Evolutionary conservation across 2,329 filamentous ascomycete species (phyloP).

Genomic region (Fusarium nurragi): DNA sequence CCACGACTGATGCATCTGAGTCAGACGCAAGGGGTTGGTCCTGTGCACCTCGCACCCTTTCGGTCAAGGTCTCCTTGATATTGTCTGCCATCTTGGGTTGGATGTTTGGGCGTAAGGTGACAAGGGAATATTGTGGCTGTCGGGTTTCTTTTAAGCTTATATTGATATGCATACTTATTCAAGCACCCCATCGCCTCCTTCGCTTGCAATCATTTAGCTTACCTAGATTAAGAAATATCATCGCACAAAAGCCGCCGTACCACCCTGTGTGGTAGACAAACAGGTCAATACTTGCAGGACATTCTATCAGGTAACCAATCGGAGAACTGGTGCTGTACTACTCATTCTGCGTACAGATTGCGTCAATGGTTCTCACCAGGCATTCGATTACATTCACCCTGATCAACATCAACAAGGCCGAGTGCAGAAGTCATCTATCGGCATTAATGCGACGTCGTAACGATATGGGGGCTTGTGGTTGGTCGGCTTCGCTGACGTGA

Average conservation of each 20-base stretch:
- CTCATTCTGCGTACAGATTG: conserved; percentile 20
- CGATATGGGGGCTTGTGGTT: not conserved
- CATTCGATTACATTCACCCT: not conserved
- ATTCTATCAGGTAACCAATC: not conserved
- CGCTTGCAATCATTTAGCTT: accelerated
- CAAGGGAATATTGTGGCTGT: too few species aligned
- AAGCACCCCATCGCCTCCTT: too few species aligned
- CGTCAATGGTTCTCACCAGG: conserved; percentile 7
- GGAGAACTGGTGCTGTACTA: accelerated
- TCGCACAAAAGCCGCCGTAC: not conserved
- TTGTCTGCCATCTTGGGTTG: not conserved
- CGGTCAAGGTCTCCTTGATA: not conserved
- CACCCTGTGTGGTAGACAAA: not conserved
- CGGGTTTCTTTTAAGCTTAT: conserved; percentile 18
- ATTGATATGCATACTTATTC: accelerated
- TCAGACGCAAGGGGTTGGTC: not conserved
- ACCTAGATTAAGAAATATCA: not conserved
- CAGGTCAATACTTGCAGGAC: not conserved
- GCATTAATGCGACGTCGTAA: not conserved
- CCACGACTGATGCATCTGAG: not conserved
- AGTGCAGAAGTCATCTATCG: not conserved
- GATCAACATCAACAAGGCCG: not conserved
- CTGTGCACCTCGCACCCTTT: not conserved
- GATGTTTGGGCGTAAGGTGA: too few species aligned
- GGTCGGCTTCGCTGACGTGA: conserved; percentile 22